Evolutionary conservation across 225 moss, liverwort and hornwort genomes (phyloP).

Genomic region (Polytrichum formosum): DNA sequence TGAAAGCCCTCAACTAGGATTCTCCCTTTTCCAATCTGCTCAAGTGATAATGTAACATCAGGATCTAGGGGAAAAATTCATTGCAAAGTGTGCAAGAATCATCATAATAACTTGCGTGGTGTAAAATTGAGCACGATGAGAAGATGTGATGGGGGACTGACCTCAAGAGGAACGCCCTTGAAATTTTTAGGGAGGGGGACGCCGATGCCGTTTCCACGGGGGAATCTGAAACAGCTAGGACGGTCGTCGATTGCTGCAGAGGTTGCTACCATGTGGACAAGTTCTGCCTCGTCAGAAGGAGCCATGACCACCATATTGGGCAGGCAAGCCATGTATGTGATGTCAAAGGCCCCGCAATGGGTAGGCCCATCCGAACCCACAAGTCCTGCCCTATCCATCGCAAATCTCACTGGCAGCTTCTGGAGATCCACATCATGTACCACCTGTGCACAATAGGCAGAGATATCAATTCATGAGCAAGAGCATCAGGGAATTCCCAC

Average conservation of each 20-base stretch:
- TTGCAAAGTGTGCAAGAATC: too few relatives aligned
- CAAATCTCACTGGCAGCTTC: constrained; percentile 20
- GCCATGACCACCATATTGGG: constrained; percentile 25
- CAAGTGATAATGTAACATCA: background rate
- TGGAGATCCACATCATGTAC: constrained; percentile 22
- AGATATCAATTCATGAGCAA: too few relatives aligned
- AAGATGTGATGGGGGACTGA: background rate
- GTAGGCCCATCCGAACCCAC: constrained; percentile 22
- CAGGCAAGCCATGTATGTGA: constrained; percentile 19
- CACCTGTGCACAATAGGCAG: constrained; percentile 3
- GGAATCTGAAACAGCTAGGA: constrained; percentile 19
- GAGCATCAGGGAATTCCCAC: too few relatives aligned
- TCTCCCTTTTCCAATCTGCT: constrained; percentile 17
- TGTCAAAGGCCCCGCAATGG: constrained; percentile 17
- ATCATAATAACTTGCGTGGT: background rate
- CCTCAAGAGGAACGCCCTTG: constrained; percentile 16
- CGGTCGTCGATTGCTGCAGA: constrained; percentile 13
- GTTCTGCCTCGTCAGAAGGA: constrained; percentile 18
- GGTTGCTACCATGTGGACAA: constrained; percentile 18
- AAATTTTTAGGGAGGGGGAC: constrained; percentile 4
- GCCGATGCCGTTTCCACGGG: constrained; percentile 17
- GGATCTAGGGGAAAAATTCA: background rate
- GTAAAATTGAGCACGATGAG: background rate
- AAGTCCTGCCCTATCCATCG: constrained; percentile 14
- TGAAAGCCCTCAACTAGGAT: constrained; percentile 12